Percentiles rank a stretch among this genome's conserved stretches.
Evolutionary conservation across 1,284 basidiomycete genomes (phyloP).

Genomic region (Ganoderma boninense): DNA sequence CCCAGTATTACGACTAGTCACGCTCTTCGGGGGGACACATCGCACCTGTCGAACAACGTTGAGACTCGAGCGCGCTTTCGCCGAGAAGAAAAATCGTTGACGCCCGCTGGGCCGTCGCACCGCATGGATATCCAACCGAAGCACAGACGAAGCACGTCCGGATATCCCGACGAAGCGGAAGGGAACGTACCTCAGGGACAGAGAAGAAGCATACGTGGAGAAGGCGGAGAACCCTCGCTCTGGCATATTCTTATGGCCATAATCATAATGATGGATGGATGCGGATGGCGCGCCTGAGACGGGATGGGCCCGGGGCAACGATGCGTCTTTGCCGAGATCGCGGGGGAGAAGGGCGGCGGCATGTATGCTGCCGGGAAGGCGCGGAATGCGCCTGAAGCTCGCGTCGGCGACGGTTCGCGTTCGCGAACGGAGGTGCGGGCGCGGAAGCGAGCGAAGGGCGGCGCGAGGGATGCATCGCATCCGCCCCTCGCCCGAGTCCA

Average conservation of each 20-base stretch:
- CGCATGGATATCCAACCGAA: background rate
- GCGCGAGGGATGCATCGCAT: background rate
- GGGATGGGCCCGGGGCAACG: background rate
- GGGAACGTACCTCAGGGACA: background rate
- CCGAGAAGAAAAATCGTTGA: background rate
- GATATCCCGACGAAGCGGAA: background rate
- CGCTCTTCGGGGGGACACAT: background rate
- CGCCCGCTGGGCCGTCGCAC: background rate
- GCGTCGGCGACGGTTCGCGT: background rate
- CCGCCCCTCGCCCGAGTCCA: background rate
- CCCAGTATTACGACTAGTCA: background rate
- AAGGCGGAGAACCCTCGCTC: background rate
- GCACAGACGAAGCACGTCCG: background rate
- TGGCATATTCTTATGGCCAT: background rate
- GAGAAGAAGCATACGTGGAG: background rate
- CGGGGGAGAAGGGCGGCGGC: background rate
- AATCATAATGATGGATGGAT: background rate
- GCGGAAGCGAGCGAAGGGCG: constrained; percentile 1
- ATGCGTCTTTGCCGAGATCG: background rate
- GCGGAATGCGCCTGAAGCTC: background rate
- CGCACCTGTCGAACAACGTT: background rate
- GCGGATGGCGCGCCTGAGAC: background rate
- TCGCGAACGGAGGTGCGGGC: background rate
- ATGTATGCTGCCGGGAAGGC: background rate
- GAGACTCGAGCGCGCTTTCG: background rate